Base-by-base conservation (phyloP, 257 asterid genomes). In the Petrea volubilis region DNA sequence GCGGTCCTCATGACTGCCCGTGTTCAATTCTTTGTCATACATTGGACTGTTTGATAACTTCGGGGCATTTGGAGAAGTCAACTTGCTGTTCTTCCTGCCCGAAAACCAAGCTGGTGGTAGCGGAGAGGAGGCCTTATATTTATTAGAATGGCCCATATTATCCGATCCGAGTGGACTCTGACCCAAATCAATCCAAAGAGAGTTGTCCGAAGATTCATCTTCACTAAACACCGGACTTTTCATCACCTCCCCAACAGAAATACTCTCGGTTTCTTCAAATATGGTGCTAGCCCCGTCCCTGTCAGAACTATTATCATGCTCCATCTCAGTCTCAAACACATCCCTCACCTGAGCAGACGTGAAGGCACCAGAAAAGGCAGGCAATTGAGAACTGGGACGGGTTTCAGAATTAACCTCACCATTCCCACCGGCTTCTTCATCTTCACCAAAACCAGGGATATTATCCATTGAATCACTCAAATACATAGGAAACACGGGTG, bases 331-430 rank as follows among this genome's bases (percentile, higher is more conserved):
- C 80, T 86, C 92, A 72, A 92, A 90, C 36, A 92, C 92, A 72
- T 92, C 98, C 80, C 88, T 85, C 4, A 92, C 96, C 83, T 92
- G 98, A 23, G 96, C 96, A 36, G 98, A 85, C 41, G 98, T 92
- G 85, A n/a, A 92, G 6, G 97, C 98, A 73, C 98, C 98, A 38
- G 98, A 92, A 83, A 92, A 92, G 21, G 98, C 97, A 52, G 98
- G 98, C 80, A 92, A 70, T 63, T 90, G 92, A 56, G 87, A 55
- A 34, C 82, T 88, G 1, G 87, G 86, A 3, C 83, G 92, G 67
- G 56, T 75, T 71, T 83, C 96, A 41, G 87, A 50, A 43, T 72
- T 79, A 18, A 50, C 71, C 64, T 91, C 96, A 47, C 84, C 84
- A 70, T 78, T 79, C 64, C 77, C 91, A 66, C 71, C 77, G 2